phyloP scores from a whole-genome alignment of 441 rosid genomes.

The Sinapis alba region DNA sequence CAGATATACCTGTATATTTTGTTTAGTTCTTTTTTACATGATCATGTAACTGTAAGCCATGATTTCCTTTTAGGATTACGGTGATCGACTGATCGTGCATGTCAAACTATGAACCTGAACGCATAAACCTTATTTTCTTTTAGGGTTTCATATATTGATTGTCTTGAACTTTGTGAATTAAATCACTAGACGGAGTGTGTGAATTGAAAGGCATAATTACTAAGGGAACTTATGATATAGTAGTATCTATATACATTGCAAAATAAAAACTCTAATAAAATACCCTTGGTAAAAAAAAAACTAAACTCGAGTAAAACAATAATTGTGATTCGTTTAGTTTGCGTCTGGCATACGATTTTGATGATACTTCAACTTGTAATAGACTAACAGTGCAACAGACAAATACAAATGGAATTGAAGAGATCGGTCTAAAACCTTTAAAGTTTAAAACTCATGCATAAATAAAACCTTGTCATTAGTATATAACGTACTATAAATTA shows the following conservation, averaged over 20 bases:
- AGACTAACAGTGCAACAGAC: neutral
- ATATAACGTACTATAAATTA: neutral
- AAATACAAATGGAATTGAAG: neutral
- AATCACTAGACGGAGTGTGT: neutral
- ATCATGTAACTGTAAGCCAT: neutral
- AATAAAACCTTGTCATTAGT: neutral
- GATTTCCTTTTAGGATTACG: neutral
- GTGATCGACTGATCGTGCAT: slow-evolving; percentile 17
- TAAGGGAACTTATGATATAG: neutral
- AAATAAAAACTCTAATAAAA: neutral
- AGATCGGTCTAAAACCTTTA: neutral
- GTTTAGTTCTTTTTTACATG: neutral
- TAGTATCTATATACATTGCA: neutral
- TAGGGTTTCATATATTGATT: neutral
- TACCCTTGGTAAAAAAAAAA: neutral
- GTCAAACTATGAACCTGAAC: slow-evolving; percentile 5
- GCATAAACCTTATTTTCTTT: neutral
- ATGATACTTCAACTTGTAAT: neutral
- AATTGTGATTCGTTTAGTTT: neutral
- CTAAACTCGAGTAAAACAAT: neutral
- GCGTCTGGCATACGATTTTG: neutral
- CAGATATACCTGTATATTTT: neutral
- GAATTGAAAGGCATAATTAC: neutral
- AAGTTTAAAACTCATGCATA: neutral
- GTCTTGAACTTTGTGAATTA: neutral